Evolutionary conservation across 768 basidiomycete genomes (phyloP).

Genomic region (Trichaptum fuscoviolaceum): DNA sequence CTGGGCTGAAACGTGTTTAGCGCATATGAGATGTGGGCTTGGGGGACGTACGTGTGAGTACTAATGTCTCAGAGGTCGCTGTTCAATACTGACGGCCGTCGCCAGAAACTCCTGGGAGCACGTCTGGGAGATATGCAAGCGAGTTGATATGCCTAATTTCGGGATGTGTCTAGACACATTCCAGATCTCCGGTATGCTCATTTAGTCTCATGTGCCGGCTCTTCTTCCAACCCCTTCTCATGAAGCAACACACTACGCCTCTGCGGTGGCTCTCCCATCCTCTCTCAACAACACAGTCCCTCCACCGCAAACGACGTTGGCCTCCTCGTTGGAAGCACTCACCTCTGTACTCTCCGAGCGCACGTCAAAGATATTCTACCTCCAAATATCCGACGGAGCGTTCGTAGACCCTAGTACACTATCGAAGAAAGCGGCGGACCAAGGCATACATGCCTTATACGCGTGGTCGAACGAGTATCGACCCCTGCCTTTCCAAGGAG

Average conservation of each 20-base stretch:
- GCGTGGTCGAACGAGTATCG: conserved; percentile 26
- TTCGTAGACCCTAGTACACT: conserved; percentile 16
- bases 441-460: conserved; percentile 22
- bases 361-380: conserved; percentile 24
- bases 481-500: conserved; percentile 19
- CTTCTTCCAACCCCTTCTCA: neutral
- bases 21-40: conserved; percentile 30
- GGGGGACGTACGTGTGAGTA: conserved; percentile 25
- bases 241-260: neutral
- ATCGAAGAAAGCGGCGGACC: conserved; percentile 14
- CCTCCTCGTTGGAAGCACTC: conserved; percentile 18
- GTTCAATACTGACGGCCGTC: no score
- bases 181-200: conserved; percentile 23
- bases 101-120: conserved; percentile 26
- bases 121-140: conserved; percentile 26
- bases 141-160: conserved; percentile 24
- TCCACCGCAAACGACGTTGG: conserved; percentile 9
- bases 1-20: conserved; percentile 12
- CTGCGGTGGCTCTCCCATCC: neutral
- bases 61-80: no score
- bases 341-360: conserved; percentile 14
- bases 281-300: no score
- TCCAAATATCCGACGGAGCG: conserved; percentile 27
- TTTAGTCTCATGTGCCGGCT: neutral
- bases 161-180: conserved; percentile 28